These are phyloP conservation scores for Sugiyamaella grinbergsii DNA, from an alignment of 1,139 yeast species.

Conservation along the genomic window DNA sequence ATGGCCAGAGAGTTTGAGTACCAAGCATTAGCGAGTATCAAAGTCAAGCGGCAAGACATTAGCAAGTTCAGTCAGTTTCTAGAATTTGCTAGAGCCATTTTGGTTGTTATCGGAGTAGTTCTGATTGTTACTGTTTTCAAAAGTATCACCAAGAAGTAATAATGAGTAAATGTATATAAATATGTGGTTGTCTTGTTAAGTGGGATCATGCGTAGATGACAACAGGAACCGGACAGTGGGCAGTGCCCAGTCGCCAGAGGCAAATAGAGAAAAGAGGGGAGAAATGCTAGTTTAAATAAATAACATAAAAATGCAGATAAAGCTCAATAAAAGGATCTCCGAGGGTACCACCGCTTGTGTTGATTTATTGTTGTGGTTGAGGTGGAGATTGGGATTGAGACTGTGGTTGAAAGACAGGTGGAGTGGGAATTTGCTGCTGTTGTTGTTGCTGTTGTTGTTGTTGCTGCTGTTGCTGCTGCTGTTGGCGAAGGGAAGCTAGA, in stretches of 20 bases:
- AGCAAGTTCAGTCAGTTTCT: slow-evolving; percentile 8
- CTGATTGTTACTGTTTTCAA: slow-evolving; percentile 16
- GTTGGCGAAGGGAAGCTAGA: slow-evolving; percentile 30
- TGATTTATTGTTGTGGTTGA: slow-evolving; percentile 9
- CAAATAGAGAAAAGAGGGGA: background rate
- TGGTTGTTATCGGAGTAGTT: slow-evolving; percentile 16
- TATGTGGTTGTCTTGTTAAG: background rate
- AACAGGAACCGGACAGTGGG: too few species aligned
- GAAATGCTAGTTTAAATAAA: slow-evolving; percentile 17
- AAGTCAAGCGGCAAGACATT: slow-evolving; percentile 29
- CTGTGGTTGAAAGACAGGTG: slow-evolving; percentile 37
- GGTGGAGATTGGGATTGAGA: slow-evolving; percentile 25
- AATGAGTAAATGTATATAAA: background rate
- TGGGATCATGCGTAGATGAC: too few species aligned
- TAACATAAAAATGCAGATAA: slow-evolving; percentile 16
- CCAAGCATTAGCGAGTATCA: slow-evolving; percentile 22
- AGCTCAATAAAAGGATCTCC: too few species aligned
- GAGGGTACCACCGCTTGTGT: too few species aligned
- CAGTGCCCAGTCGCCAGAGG: slow-evolving; percentile 8
- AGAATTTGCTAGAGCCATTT: slow-evolving; percentile 15
- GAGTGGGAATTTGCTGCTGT: slow-evolving; percentile 36
- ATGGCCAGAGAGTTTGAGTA: slow-evolving; percentile 61
- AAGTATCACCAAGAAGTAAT: too few species aligned
- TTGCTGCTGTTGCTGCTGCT: slow-evolving; percentile 29
- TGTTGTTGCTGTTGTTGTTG: slow-evolving; percentile 27